Evolutionary conservation across 805 yeast genomes (phyloP).

Genomic region (Myxozyma neotropica): DNA sequence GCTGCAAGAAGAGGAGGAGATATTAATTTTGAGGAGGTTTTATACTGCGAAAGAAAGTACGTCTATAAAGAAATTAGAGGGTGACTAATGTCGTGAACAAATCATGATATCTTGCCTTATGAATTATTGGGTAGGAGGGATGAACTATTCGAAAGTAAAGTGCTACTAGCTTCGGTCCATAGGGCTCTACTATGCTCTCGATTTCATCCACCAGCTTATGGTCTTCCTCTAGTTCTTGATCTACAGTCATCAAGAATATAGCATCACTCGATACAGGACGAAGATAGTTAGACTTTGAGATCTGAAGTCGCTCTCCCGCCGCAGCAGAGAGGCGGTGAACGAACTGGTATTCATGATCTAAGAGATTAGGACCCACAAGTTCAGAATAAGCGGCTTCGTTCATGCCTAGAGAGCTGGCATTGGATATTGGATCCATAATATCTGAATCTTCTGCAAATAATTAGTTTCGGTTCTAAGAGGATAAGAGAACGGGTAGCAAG

Average conservation of each 20-base stretch:
- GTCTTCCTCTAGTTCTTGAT: slow-evolving; percentile 31
- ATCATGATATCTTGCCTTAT: slow-evolving; percentile 22
- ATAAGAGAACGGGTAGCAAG: neutral
- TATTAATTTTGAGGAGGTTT: slow-evolving; percentile 28
- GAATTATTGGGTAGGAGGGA: slow-evolving; percentile 38
- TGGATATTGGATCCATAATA: slow-evolving; percentile 29
- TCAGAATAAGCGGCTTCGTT: slow-evolving; percentile 37
- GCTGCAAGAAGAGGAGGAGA: slow-evolving; percentile 38
- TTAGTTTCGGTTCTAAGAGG: neutral
- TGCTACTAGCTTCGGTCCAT: slow-evolving; percentile 33
- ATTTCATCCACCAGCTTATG: slow-evolving; percentile 31
- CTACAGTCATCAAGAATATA: slow-evolving; percentile 37
- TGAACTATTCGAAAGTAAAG: slow-evolving; percentile 37
- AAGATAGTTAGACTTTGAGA: slow-evolving; percentile 32
- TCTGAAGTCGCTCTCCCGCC: slow-evolving; percentile 22
- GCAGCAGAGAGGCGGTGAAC: slow-evolving; percentile 26
- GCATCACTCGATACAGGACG: slow-evolving; percentile 36
- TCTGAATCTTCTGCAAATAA: slow-evolving; percentile 10
- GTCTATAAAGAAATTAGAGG: slow-evolving; percentile 8
- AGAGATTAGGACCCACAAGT: slow-evolving; percentile 33
- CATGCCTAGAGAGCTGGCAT: slow-evolving; percentile 35
- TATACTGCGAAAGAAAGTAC: slow-evolving; percentile 30
- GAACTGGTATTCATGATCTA: slow-evolving; percentile 34
- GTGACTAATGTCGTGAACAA: neutral
- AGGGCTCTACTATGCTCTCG: slow-evolving; percentile 32